Percentiles rank a stretch among this genome's conserved stretches.
phyloP scores from a whole-genome alignment of 768 basidiomycete genomes.

The Megacollybia marginata region DNA sequence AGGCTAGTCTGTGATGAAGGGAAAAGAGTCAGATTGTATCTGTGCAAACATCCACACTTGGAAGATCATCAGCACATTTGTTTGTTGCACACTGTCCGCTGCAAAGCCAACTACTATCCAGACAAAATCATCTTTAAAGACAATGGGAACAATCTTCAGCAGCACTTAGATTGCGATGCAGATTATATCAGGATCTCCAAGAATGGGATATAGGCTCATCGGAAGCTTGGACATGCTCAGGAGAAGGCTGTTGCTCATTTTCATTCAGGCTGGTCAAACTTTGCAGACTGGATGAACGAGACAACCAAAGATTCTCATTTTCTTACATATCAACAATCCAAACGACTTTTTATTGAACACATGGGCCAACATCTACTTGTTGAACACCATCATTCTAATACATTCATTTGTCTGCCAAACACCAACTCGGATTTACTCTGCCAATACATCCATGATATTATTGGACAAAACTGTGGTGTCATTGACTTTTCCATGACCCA shows the following conservation, averaged over 20 bases:
- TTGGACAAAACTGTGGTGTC: slow-evolving; percentile 13
- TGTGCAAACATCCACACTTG: no score
- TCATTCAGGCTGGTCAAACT: slow-evolving; percentile 23
- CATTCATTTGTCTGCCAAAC: slow-evolving; percentile 11
- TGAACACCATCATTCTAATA: slow-evolving; percentile 5
- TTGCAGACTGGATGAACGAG: slow-evolving; percentile 19
- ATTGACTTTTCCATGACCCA: slow-evolving; percentile 7
- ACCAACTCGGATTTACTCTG: slow-evolving; percentile 7
- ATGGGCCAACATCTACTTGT: slow-evolving; percentile 14
- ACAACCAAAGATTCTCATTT: not conserved
- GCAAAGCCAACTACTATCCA: slow-evolving; percentile 13
- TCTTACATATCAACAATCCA: slow-evolving; percentile 15
- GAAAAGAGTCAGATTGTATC: no score
- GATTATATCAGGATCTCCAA: slow-evolving; percentile 16
- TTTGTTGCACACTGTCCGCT: slow-evolving; percentile 7
- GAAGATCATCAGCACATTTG: slow-evolving; percentile 4
- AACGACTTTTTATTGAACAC: slow-evolving; percentile 21
- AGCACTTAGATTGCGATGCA: slow-evolving; percentile 10
- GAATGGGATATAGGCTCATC: slow-evolving; percentile 17
- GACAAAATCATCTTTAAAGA: slow-evolving; percentile 10
- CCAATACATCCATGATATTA: slow-evolving; percentile 2
- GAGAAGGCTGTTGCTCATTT: slow-evolving; percentile 16
- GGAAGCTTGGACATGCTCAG: slow-evolving; percentile 15
- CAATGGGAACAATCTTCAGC: not conserved
- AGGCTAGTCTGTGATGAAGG: no score